Evolutionary conservation across 2,329 filamentous ascomycete species (phyloP), one percentile per base, ranked within the genome.

Genomic region (Curvularia sp.): DNA sequence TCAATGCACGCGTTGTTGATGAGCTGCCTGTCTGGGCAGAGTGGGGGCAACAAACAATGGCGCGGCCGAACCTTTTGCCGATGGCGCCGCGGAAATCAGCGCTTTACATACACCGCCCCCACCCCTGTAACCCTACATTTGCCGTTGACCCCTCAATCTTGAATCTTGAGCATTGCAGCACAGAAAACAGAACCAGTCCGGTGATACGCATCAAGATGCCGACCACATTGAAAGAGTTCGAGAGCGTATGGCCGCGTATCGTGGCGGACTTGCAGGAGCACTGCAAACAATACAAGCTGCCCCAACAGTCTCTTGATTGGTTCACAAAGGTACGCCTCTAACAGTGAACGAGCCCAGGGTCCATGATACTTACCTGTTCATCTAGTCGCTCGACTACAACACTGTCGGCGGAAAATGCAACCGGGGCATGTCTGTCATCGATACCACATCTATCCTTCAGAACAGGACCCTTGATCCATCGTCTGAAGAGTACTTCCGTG

Each of bases 341-440:
- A 34, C 51, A 28, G 28, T 47, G 19, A 42, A 56, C 21, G 30
- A 49, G 25, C 30, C 18, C 55, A 52, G 30, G 46, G 27, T 49
- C 52, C 51, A 43, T 39, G 53, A 60, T 52, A 56, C 64, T 74
- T 55, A 72, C 57, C 45, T 21, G 15, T 13, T 15, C 15, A 52
- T 30, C 21, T 71, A 97, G 92, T 89, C 86, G 61, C 85, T 98
- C 72, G 86, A 93, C 75, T 85, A 87, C 81, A 99, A 99, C 81
- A 87, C 92, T 6, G 82, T 95, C 53, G 95, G 95, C 69, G 95
- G 95, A 76, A 99, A 99, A 84, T 97, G 93, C 83, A 99, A 99
- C 83, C 92, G 95, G 74, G 95, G 95, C 81, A 96, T 99, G 87
- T 98, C 93, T 47, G 94, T 98, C 60, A 90, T 95, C 67, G 95